A percentile compares a stretch with the other conserved stretches of the same genome.
phyloP scores from a whole-genome alignment of 768 basidiomycete genomes.

The Suillus variegatus region DNA sequence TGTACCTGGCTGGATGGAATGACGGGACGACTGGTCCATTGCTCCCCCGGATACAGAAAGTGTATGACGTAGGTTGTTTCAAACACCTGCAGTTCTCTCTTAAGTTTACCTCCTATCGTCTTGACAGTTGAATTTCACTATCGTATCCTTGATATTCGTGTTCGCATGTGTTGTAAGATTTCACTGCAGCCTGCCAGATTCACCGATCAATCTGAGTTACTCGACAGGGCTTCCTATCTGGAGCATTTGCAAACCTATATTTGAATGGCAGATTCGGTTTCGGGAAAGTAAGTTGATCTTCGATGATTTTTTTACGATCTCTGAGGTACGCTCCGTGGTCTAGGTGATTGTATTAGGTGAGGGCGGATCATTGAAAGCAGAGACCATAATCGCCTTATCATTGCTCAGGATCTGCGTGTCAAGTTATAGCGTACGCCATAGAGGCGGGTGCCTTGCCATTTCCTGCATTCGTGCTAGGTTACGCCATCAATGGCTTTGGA shows the following conservation, averaged over 20 bases:
- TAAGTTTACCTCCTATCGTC: slow-evolving; percentile 1
- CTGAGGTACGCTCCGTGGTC: background rate
- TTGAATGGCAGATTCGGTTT: slow-evolving; percentile 34
- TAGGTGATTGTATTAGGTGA: slow-evolving; percentile 32
- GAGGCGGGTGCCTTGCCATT: slow-evolving; percentile 46
- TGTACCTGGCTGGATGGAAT: slow-evolving; percentile 76
- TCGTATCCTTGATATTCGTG: slow-evolving; percentile 61
- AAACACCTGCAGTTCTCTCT: background rate
- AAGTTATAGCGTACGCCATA: slow-evolving; percentile 35
- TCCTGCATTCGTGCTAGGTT: slow-evolving; percentile 44
- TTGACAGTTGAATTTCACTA: slow-evolving; percentile 46
- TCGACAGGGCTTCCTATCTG: slow-evolving; percentile 32
- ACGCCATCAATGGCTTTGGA: slow-evolving; percentile 45
- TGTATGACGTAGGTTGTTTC: slow-evolving; percentile 42
- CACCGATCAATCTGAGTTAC: background rate
- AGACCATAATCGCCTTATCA: background rate
- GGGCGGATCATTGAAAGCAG: background rate
- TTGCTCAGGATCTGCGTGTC: slow-evolving; percentile 27
- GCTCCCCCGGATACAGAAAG: slow-evolving; percentile 66
- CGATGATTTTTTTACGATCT: background rate
- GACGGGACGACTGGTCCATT: slow-evolving; percentile 76
- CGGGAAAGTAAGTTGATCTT: slow-evolving; percentile 28
- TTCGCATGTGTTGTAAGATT: slow-evolving; percentile 42
- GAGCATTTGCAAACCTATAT: slow-evolving; percentile 33
- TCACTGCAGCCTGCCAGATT: background rate